Conservation (phyloP, 192 early-diverging fungal genomes). For the Entomortierella beljakovae region DNA sequence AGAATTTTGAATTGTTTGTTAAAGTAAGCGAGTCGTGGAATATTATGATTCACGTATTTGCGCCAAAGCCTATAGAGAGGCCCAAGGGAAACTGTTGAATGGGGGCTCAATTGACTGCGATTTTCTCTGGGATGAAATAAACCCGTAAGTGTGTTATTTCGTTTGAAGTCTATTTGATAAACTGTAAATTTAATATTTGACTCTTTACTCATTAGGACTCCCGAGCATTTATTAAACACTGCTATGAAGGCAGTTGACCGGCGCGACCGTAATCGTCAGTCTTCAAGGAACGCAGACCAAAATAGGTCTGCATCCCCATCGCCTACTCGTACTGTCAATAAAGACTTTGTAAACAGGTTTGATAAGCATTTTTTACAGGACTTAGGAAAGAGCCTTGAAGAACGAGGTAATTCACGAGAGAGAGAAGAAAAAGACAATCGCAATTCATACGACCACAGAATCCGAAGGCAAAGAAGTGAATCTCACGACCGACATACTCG, state of each 20-base stretch:
- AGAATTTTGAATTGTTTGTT: not conserved
- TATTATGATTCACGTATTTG: conserved; percentile 61
- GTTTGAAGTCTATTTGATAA: not conserved
- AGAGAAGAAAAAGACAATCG: not conserved
- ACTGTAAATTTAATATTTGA: not conserved
- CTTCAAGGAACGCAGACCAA: not conserved
- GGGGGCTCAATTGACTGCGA: conserved; percentile 53
- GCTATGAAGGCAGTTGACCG: not conserved
- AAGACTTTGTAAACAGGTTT: not conserved
- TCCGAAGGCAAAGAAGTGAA: conserved; percentile 1
- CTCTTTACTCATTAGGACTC: not conserved
- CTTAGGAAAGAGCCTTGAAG: not conserved
- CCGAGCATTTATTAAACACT: not conserved
- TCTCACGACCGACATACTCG: conserved; percentile 9
- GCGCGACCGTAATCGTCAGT: not conserved
- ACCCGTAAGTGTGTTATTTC: not conserved
- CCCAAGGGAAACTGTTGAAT: conserved; percentile 38
- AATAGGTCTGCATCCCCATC: not conserved
- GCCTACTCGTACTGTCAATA: not conserved
- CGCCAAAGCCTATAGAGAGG: conserved; percentile 46
- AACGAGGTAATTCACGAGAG: conserved; percentile 5
- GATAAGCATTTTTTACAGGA: not conserved
- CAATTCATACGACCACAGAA: not conserved
- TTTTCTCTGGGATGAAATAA: conserved; percentile 56
- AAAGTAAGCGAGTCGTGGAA: conserved; percentile 32